A percentile compares a stretch with the other conserved stretches of the same genome.
These are phyloP conservation scores for Gypsophila paniculata DNA, from an alignment of 179 eudicot species.

Conservation along the genomic window DNA sequence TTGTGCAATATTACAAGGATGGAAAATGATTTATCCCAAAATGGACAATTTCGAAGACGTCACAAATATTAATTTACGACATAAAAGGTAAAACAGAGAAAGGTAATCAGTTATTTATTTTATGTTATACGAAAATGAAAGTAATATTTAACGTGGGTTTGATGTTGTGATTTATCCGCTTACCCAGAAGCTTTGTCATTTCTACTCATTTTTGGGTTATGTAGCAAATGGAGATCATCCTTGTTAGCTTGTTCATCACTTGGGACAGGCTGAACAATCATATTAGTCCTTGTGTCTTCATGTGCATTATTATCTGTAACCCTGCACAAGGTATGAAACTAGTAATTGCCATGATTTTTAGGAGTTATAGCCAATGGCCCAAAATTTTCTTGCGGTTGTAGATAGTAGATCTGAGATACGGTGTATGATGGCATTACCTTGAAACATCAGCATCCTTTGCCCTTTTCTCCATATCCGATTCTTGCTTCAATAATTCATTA, in stretches of 20 bases:
- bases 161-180: conserved; percentile 13
- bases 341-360: neutral
- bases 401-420: conserved; percentile 2
- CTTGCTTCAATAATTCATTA: conserved; percentile 21
- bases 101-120: neutral
- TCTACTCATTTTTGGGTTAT: conserved; percentile 22
- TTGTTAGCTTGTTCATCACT: conserved; percentile 21
- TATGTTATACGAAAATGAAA: neutral
- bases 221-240: conserved; percentile 13
- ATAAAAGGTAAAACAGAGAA: neutral
- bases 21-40: neutral
- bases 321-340: conserved; percentile 18
- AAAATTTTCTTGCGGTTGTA: neutral
- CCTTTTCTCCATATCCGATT: conserved; percentile 21
- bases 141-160: neutral
- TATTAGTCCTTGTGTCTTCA: conserved; percentile 18
- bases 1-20: neutral
- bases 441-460: conserved; percentile 30
- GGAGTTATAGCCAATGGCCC: too few relatives aligned
- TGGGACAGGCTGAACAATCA: conserved; percentile 10
- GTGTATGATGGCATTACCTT: conserved; percentile 30
- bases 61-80: neutral
- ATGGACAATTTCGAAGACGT: neutral
- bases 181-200: conserved; percentile 30
- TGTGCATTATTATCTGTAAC: conserved; percentile 4